Percentiles rank a stretch among this genome's conserved stretches.
Evolutionary conservation across 2,329 filamentous ascomycete genomes (phyloP).

Genomic region (Pyrenochaeta sp.): DNA sequence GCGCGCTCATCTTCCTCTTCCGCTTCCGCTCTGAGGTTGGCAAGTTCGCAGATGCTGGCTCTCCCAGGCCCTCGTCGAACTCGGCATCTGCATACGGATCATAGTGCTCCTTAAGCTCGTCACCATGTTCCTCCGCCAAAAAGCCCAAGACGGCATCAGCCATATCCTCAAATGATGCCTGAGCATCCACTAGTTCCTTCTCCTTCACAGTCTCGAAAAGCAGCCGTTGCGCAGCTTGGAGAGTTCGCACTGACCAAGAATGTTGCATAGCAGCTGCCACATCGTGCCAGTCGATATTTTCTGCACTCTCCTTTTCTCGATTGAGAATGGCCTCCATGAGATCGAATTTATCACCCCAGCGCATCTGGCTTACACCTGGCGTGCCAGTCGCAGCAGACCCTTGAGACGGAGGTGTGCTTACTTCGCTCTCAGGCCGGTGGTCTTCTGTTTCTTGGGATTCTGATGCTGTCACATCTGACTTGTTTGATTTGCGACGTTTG

Average conservation of each 20-base stretch:
- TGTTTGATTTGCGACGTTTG: not conserved
- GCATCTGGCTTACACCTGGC: conserved; percentile 42
- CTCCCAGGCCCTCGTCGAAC: not conserved
- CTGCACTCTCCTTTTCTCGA: conserved; percentile 27
- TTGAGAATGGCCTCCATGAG: conserved; percentile 48
- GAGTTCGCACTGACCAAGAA: conserved; percentile 26
- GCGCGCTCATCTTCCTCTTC: conserved; percentile 11
- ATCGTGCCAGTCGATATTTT: conserved; percentile 48
- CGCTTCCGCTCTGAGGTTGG: conserved; percentile 8
- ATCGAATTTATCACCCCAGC: conserved; percentile 53
- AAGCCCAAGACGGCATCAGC: conserved; percentile 35
- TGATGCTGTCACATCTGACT: not conserved
- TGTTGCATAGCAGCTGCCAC: conserved; percentile 9
- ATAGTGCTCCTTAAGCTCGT: conserved; percentile 25
- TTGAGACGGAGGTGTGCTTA: not conserved
- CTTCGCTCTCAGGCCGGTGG: not conserved
- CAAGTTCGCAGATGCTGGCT: not conserved
- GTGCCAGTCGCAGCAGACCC: not conserved
- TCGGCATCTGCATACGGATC: conserved; percentile 4
- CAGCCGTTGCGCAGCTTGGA: conserved; percentile 31
- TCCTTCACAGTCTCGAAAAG: conserved; percentile 21
- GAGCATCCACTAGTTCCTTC: conserved; percentile 4
- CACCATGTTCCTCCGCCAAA: conserved; percentile 13
- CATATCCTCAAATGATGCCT: conserved; percentile 8
- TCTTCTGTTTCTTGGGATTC: not conserved